A percentile compares a stretch with the other conserved stretches of the same genome.
Conservation (phyloP, 495 filamentous ascomycete genomes). For the Podospora pseudocomata region DNA sequence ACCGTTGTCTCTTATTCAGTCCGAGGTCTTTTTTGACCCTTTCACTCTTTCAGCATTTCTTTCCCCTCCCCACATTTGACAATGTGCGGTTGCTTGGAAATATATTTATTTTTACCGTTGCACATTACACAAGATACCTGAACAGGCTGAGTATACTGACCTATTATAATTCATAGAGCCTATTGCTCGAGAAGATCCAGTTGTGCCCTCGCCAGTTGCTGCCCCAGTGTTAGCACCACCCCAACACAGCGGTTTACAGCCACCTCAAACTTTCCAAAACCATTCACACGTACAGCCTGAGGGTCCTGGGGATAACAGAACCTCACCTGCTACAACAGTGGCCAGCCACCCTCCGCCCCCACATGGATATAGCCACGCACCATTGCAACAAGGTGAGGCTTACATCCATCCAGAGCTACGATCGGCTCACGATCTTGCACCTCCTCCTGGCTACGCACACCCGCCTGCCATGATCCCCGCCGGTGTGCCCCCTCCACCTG, state of each 20-base stretch:
- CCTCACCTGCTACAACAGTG: conserved; percentile 20
- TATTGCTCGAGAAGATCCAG: conserved; percentile 24
- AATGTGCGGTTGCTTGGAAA: background rate
- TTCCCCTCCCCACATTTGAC: background rate
- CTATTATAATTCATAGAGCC: conserved; percentile 22
- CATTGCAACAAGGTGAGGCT: conserved; percentile 25
- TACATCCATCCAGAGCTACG: conserved; percentile 35
- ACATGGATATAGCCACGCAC: conserved; percentile 35
- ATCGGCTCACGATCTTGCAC: conserved; percentile 26
- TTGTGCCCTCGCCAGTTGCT: conserved; percentile 17
- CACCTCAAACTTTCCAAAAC: conserved; percentile 11
- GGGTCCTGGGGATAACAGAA: conserved; percentile 17
- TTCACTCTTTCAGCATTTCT: background rate
- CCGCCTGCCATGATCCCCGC: conserved; percentile 36
- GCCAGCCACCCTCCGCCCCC: conserved; percentile 18
- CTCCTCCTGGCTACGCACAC: conserved; percentile 21
- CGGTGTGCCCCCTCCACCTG: conserved; percentile 24
- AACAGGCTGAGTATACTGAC: conserved; percentile 20
- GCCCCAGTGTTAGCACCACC: conserved; percentile 23
- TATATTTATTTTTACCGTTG: background rate
- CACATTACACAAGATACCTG: background rate
- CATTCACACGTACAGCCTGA: conserved; percentile 24
- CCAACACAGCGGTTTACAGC: conserved; percentile 22
- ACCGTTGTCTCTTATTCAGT: background rate
- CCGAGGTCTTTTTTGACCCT: background rate